Evolutionary conservation across 257 asterid genomes (phyloP).

Genomic region (Solanum piurae): DNA sequence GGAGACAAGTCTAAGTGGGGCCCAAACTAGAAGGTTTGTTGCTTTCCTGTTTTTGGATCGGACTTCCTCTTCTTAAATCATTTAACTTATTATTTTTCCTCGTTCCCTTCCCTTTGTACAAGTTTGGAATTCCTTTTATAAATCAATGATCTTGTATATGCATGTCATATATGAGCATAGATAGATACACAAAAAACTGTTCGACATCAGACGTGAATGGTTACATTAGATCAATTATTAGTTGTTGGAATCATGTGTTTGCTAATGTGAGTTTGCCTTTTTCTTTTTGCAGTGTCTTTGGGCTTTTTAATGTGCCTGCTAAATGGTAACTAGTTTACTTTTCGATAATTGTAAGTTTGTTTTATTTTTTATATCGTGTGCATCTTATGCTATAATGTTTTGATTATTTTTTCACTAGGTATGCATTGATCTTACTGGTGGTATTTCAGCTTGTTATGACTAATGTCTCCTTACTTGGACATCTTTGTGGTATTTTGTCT

Average conservation of each 20-base stretch:
- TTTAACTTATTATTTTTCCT: not conserved
- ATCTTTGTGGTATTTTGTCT: constrained; percentile 52
- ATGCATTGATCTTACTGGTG: constrained; percentile 64
- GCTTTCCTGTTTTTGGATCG: not conserved
- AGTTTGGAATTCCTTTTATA: not conserved
- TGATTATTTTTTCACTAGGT: constrained; percentile 20
- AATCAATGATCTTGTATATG: not conserved
- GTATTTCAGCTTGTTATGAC: constrained; percentile 67
- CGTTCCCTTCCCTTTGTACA: not conserved
- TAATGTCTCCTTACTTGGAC: constrained; percentile 57
- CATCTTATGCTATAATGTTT: not conserved
- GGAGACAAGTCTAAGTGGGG: constrained; percentile 90
- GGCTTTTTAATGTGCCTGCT: constrained; percentile 92
- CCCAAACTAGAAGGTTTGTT: constrained; percentile 75
- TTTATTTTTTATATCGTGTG: not conserved
- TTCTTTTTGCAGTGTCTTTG: constrained; percentile 67
- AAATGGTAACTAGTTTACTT: constrained; percentile 41
- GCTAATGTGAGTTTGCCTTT: constrained; percentile 9
- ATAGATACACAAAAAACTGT: not conserved
- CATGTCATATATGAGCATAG: not conserved
- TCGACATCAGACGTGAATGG: not conserved
- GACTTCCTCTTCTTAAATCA: not conserved
- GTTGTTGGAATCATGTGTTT: constrained; percentile 1
- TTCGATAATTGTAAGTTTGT: not conserved
- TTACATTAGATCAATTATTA: not conserved